Evolutionary conservation across 768 basidiomycete genomes (phyloP), one percentile per base, ranked within the genome.

Genomic region (Fistulinella prunicolor): DNA sequence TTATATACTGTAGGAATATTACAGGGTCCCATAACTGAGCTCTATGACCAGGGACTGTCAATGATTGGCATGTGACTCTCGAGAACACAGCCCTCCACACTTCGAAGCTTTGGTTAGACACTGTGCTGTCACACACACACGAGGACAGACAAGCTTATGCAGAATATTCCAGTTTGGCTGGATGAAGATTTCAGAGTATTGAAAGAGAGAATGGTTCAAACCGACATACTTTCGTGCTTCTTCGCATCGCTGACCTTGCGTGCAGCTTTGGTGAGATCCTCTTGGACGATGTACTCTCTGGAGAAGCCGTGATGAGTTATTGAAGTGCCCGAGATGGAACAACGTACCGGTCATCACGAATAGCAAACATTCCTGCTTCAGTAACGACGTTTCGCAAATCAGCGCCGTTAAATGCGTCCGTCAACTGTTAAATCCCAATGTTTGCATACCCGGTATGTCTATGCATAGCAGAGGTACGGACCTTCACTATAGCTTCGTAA

Each of bases 351-450:
- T 97, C 95, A 50, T 97, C 95, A 38, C 96, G 81, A 59, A 99
- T 97, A 7, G 96, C 96, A 62, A 97, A 98, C 93, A 99, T 95
- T 38, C 95, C 95, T 19, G 91, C 87, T 68, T 95, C 94, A 4
- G 93, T 96, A 36, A 94, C 83, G 20, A 97, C 89, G 64, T 98
- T 98, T 40, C 94, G 80, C 62, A 97, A 67, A 73, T 98, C 96
- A 16, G 96, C 96, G 45, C 96, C 96, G 64, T 97, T 98, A 75
- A 97, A 97, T 0, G 79, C 80, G 57, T 96, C 94, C 0, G 88
- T 88, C 21, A 95, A 78, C 86, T 88, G 6, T 26, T 53, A 54
- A 56, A 50, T 7, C 14, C 22, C 4, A 28, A 13, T 7, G n/a
- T 48, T 28, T n/a, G 42, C 37, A 52, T 22, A 28, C 23, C 12